phyloP scores from a whole-genome alignment of 1,139 yeast genomes.

The Protomyces pachydermus region DNA sequence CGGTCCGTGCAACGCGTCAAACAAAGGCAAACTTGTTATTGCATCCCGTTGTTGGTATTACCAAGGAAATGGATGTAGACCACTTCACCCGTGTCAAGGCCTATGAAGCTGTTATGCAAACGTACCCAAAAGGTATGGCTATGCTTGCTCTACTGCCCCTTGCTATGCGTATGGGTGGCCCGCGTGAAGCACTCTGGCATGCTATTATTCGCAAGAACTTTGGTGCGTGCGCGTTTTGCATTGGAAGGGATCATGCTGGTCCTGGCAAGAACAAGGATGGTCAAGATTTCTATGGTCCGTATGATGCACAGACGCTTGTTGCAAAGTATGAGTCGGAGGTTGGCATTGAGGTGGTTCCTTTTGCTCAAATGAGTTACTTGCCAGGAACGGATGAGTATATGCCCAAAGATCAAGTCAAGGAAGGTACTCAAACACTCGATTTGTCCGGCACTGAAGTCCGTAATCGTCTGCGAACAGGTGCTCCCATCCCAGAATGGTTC shows the following conservation, averaged over 20 bases:
- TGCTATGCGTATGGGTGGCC: constrained; percentile 99
- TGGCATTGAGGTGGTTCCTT: constrained; percentile 86
- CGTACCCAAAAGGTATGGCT: constrained; percentile 92
- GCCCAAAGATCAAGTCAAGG: constrained; percentile 86
- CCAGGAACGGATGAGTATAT: constrained; percentile 95
- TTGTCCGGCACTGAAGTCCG: constrained; percentile 94
- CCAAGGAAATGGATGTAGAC: constrained; percentile 97
- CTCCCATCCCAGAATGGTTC: constrained; percentile 92
- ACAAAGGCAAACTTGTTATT: constrained; percentile 74
- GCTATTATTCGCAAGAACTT: constrained; percentile 93
- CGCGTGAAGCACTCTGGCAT: constrained; percentile 97
- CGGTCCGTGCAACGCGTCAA: constrained; percentile 88
- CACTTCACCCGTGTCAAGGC: constrained; percentile 96
- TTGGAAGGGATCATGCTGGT: constrained; percentile 97
- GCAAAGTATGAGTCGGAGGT: constrained; percentile 70
- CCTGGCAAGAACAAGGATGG: constrained; percentile 94
- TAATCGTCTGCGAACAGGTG: constrained; percentile 78
- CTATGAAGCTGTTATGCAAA: constrained; percentile 82
- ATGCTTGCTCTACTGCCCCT: constrained; percentile 80
- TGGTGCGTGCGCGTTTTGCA: constrained; percentile 95
- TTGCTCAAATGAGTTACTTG: constrained; percentile 92
- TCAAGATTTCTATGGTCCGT: constrained; percentile 92
- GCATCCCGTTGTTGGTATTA: constrained; percentile 95
- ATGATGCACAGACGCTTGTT: constrained; percentile 90
- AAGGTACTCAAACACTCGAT: constrained; percentile 75